A percentile compares a stretch with the other conserved stretches of the same genome.
Conservation (phyloP, 2,329 filamentous ascomycete genomes). For the Myriosclerotinia duriaeana region DNA sequence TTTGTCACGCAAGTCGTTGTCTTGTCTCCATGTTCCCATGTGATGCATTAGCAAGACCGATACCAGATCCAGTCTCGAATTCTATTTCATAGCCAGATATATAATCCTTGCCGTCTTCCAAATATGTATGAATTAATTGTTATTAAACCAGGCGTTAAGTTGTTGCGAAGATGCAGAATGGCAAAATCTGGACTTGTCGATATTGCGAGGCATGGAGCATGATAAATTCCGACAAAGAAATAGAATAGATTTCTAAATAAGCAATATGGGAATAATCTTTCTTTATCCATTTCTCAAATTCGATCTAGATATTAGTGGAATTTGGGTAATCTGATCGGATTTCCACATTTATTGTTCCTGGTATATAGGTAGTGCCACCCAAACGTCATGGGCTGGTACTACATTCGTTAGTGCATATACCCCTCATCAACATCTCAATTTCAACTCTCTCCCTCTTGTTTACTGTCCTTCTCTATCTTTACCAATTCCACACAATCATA, state of each 20-base stretch:
- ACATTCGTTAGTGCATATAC: neutral
- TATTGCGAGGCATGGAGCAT: neutral
- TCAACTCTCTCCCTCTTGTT: neutral
- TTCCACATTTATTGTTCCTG: neutral
- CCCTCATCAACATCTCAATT: neutral
- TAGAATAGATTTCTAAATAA: neutral
- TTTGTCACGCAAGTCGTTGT: neutral
- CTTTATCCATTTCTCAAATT: neutral
- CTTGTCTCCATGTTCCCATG: neutral
- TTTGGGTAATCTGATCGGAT: neutral
- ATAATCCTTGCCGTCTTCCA: neutral
- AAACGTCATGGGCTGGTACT: constrained; percentile 13
- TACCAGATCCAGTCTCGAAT: too few species aligned
- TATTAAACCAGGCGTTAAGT: neutral
- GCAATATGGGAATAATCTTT: neutral
- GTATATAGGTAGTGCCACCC: neutral
- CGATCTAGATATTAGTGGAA: neutral
- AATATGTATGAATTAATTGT: neutral
- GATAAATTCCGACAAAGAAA: neutral
- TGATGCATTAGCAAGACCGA: neutral
- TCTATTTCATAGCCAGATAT: too few species aligned
- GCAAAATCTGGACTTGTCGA: neutral
- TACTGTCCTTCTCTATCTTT: neutral
- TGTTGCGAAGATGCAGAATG: neutral
- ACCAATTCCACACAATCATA: neutral